phyloP scores from a whole-genome alignment of 495 filamentous ascomycete genomes.

The Jackrogersella multiformis region DNA sequence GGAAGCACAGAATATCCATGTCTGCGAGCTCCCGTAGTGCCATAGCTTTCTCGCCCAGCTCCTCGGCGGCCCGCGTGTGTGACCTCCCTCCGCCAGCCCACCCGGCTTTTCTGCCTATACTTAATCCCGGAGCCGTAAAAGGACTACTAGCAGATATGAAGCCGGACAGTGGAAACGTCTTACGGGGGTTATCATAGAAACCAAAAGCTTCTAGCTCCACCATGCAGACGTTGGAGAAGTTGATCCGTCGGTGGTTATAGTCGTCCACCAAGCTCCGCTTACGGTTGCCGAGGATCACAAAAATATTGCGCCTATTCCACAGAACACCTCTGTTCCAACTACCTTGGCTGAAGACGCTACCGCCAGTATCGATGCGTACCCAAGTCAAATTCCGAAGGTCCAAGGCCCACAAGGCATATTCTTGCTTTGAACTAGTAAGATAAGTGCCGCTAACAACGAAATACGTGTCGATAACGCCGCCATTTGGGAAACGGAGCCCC shows the following conservation, averaged over 20 bases:
- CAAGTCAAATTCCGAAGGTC: constrained; percentile 88
- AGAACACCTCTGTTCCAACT: constrained; percentile 96
- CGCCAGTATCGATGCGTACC: constrained; percentile 96
- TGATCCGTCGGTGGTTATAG: constrained; percentile 97
- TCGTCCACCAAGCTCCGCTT: constrained; percentile 95
- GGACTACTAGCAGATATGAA: constrained; percentile 84
- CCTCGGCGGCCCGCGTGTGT: constrained; percentile 75
- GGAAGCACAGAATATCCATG: constrained; percentile 93
- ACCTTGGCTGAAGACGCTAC: constrained; percentile 89
- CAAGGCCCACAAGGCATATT: constrained; percentile 96
- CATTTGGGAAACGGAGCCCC: constrained; percentile 93
- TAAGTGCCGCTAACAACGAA: constrained; percentile 98
- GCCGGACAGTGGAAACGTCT: constrained; percentile 76
- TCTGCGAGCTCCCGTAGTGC: constrained; percentile 86
- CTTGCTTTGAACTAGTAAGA: constrained; percentile 95
- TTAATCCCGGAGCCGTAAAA: constrained; percentile 58
- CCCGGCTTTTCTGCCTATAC: constrained; percentile 67
- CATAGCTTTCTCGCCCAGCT: constrained; percentile 83
- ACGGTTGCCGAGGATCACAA: constrained; percentile 93
- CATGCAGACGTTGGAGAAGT: constrained; percentile 95
- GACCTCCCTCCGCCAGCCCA: constrained; percentile 74
- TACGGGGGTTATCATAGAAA: constrained; percentile 91
- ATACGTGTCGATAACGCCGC: constrained; percentile 90
- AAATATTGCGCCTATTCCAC: constrained; percentile 91
- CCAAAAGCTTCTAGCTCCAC: constrained; percentile 97